Evolutionary conservation across 352 stramenopile genomes (phyloP).

Genomic region (Phytopythium mirpurense): DNA sequence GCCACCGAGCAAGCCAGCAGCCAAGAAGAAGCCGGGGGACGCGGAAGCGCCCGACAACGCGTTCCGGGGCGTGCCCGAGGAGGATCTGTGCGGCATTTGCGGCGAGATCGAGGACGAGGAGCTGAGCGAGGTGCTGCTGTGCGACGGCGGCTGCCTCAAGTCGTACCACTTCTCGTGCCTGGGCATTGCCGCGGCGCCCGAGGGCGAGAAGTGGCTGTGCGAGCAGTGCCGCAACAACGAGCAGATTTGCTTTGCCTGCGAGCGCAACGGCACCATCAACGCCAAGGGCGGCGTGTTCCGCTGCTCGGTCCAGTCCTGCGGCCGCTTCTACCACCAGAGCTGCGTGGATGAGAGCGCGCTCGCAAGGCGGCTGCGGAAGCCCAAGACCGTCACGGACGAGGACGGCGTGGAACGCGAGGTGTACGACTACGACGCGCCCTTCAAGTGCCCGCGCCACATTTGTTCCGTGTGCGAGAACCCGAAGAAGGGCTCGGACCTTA

Average conservation of each 20-base stretch:
- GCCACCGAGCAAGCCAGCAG: slow-evolving; percentile 11
- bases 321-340: slow-evolving; percentile 84
- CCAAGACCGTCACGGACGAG: slow-evolving; percentile 20
- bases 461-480: slow-evolving; percentile 77
- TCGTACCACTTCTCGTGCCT: slow-evolving; percentile 92
- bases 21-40: slow-evolving; percentile 35
- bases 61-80: slow-evolving; percentile 44
- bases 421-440: slow-evolving; percentile 70
- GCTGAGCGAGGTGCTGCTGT: slow-evolving; percentile 85
- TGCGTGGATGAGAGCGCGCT: slow-evolving; percentile 65
- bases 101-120: slow-evolving; percentile 82
- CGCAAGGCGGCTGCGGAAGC: slow-evolving; percentile 39
- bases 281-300: slow-evolving; percentile 82
- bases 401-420: slow-evolving; percentile 32
- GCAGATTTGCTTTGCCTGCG: slow-evolving; percentile 88
- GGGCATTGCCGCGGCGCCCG: slow-evolving; percentile 59
- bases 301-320: slow-evolving; percentile 57
- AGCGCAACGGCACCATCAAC: slow-evolving; percentile 82
- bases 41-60: slow-evolving; percentile 8
- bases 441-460: slow-evolving; percentile 87
- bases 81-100: slow-evolving; percentile 72
- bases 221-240: slow-evolving; percentile 86
- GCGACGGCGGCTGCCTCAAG: slow-evolving; percentile 89
- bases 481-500: slow-evolving; percentile 73
- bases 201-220: slow-evolving; percentile 87